A percentile compares a stretch with the other conserved stretches of the same genome.
phyloP scores from a whole-genome alignment of 306 rosid species.

The Cajanus cajan region DNA sequence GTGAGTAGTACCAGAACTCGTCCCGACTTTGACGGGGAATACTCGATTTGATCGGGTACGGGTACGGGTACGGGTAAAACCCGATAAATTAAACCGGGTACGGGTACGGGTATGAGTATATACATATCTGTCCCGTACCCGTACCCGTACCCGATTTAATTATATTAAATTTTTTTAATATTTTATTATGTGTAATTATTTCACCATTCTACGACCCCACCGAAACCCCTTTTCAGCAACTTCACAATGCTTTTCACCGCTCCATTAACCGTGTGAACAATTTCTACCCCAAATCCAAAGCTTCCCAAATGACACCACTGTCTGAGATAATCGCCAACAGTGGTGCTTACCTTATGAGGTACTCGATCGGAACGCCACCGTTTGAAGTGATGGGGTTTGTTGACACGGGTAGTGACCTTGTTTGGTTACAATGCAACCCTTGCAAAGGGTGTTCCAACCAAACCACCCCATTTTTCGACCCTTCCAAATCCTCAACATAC shows the following conservation, averaged over 20 bases:
- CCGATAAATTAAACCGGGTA: too few species aligned
- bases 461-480: background rate
- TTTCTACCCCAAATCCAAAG: background rate
- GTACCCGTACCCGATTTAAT: too few species aligned
- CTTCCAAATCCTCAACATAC: too few species aligned
- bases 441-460: background rate
- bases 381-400: background rate
- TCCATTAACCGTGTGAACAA: background rate
- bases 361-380: background rate
- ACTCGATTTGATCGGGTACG: too few species aligned
- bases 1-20: too few species aligned
- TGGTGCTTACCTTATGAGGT: background rate
- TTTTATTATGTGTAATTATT: too few species aligned
- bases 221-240: background rate
- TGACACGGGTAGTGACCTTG: background rate
- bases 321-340: background rate
- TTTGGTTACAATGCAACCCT: background rate
- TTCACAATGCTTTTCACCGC: background rate
- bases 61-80: too few species aligned
- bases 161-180: too few species aligned
- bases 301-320: background rate
- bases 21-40: too few species aligned
- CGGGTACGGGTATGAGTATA: too few species aligned
- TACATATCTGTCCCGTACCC: too few species aligned
- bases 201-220: slow-evolving; percentile 39